Conservation (phyloP, 495 filamentous ascomycete genomes). For the Astrocystis sublimbata region DNA sequence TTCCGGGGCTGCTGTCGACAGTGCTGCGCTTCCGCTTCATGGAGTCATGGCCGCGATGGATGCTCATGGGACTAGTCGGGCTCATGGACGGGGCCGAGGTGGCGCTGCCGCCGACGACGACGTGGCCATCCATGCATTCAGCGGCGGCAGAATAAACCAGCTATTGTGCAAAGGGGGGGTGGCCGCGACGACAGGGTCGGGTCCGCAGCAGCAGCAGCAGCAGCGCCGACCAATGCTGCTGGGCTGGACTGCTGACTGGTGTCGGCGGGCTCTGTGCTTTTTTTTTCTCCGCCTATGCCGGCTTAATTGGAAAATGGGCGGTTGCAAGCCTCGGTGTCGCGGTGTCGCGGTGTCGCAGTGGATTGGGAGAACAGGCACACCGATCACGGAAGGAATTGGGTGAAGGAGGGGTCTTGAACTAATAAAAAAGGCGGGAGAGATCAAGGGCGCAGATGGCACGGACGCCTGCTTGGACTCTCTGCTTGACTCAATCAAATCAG, state of each 20-base stretch:
- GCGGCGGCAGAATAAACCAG: constrained; percentile 20
- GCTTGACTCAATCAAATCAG: constrained; percentile 11
- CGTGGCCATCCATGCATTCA: constrained; percentile 44
- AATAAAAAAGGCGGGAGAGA: constrained; percentile 14
- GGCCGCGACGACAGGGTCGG: constrained; percentile 28
- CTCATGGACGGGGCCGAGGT: constrained; percentile 41
- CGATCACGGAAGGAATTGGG: constrained; percentile 22
- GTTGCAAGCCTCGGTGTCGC: constrained; percentile 10
- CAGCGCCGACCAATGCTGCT: constrained; percentile 16
- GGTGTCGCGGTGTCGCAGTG: too few species aligned
- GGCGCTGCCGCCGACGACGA: constrained; percentile 36
- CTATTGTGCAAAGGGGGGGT: constrained; percentile 24
- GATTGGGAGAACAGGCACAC: constrained; percentile 13
- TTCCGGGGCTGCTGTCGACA: constrained; percentile 70
- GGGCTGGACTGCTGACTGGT: constrained; percentile 23
- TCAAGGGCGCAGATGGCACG: constrained; percentile 11
- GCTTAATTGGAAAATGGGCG: not conserved
- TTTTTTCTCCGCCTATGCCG: constrained; percentile 10
- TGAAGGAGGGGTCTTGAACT: constrained; percentile 22
- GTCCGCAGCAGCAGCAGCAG: constrained; percentile 23
- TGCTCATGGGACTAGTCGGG: constrained; percentile 43
- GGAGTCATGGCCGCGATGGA: constrained; percentile 48
- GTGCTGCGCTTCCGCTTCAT: constrained; percentile 52
- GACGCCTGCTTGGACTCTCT: too few species aligned
- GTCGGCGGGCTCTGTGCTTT: not conserved